Base-by-base conservation (phyloP, 495 filamentous ascomycete genomes). In the Hypoxylon fragiforme region DNA sequence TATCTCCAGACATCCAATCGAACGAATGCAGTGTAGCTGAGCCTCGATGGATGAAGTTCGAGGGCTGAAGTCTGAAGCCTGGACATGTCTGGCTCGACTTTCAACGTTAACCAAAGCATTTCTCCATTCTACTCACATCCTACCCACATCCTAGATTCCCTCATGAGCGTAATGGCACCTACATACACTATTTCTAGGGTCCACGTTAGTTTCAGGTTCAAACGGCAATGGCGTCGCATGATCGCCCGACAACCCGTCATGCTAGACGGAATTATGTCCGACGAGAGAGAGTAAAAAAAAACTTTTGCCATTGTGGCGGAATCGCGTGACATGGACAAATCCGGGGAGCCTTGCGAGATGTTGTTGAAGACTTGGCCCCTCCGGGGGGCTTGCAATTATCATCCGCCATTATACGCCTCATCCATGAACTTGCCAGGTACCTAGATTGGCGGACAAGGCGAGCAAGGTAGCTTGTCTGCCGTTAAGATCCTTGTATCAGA, bases 401-500 rank as follows among this genome's bases (percentile, higher is more conserved):
- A 49, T 61, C 46, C 52, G 47, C 37, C 47, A 52, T 36, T 12
- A 40, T 26, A 36, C 51, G 51, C 57, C 40, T 47, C 40, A 42
- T 46, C 44, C 45, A 38, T 30, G 35, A 59, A 36, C 41, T 51
- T 50, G 40, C 32, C 28, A 38, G 37, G 32, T 48, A 28, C 4
- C 4, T 46, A 16, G 34, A 14, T 13, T 16, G 34, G n/a, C n/a
- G n/a, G n/a, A n/a, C n/a, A n/a, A n/a, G n/a, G n/a, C n/a, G n/a
- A n/a, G 34, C 31, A 35, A 35, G 44, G 35, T 15, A 50, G 36
- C 30, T 44, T 34, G 47, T 36, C 47, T 37, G 34, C 58, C 37
- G 43, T 47, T n/a, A 19, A 38, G 53, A 63, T 63, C 59, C 59
- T 58, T 63, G 59, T 18, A 18, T 63, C 59, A 63, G 53, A 54